A percentile compares a stretch with the other conserved stretches of the same genome.
These are phyloP conservation scores for Rhizoclosmatium globosum DNA, from an alignment of 192 early-diverging fungal genomes.

Conservation along the genomic window DNA sequence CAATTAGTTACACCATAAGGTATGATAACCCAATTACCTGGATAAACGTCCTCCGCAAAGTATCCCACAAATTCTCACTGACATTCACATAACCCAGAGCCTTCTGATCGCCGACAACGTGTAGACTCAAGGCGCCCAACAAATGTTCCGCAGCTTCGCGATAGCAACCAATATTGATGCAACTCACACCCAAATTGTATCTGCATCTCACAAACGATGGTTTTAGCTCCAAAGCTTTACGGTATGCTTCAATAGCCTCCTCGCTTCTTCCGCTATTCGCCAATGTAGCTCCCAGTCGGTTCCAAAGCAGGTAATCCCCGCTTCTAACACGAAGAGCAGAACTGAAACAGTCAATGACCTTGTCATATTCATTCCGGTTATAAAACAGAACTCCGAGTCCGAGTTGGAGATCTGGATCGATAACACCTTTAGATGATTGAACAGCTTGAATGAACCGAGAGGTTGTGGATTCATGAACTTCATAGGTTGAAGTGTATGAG, in stretches of 20 bases:
- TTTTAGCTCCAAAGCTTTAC: conserved; percentile 88
- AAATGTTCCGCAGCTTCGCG: conserved; percentile 92
- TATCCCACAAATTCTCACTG: conserved; percentile 48
- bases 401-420: conserved; percentile 90
- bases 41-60: conserved; percentile 43
- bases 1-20: not conserved
- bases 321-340: conserved; percentile 85
- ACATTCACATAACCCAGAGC: conserved; percentile 27
- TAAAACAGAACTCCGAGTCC: conserved; percentile 94
- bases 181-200: conserved; percentile 92
- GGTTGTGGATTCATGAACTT: conserved; percentile 75
- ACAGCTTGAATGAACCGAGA: conserved; percentile 83
- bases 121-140: conserved; percentile 81
- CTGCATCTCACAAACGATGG: conserved; percentile 91
- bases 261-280: conserved; percentile 70
- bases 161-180: conserved; percentile 86
- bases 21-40: conserved; percentile 31
- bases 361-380: conserved; percentile 90
- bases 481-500: conserved; percentile 39
- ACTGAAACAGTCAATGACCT: conserved; percentile 94
- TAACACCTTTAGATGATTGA: conserved; percentile 17
- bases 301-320: conserved; percentile 91
- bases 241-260: conserved; percentile 90
- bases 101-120: conserved; percentile 43
- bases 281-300: conserved; percentile 91